phyloP scores from a whole-genome alignment of 1,139 yeast species.

The Hemisphaericaspora xylanilytica region DNA sequence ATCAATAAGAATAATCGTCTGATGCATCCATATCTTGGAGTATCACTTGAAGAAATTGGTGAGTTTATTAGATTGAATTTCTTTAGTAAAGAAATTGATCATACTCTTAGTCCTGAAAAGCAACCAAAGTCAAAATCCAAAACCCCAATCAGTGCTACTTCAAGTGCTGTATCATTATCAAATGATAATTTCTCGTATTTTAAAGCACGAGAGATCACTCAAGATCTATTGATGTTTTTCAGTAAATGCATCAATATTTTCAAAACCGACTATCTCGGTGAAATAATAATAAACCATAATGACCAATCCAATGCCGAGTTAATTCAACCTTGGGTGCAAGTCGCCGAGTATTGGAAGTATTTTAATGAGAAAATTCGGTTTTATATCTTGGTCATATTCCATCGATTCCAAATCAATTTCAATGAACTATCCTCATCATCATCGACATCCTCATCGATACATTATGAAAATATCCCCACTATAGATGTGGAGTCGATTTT shows the following conservation, averaged over 20 bases:
- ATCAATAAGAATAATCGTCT: not conserved
- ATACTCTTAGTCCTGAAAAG: not conserved
- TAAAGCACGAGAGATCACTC: slow-evolving; percentile 29
- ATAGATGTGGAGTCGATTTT: slow-evolving; percentile 32
- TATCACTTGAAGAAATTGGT: slow-evolving; percentile 31
- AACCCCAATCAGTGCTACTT: not conserved
- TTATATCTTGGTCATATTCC: slow-evolving; percentile 28
- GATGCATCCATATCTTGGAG: slow-evolving; percentile 23
- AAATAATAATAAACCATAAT: no score
- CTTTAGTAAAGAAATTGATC: slow-evolving; percentile 2
- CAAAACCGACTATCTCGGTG: slow-evolving; percentile 20
- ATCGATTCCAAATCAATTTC: slow-evolving; percentile 27
- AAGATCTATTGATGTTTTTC: slow-evolving; percentile 29
- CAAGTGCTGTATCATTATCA: not conserved
- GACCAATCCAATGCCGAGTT: slow-evolving; percentile 3
- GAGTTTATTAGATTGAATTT: slow-evolving; percentile 27
- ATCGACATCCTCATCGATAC: not conserved
- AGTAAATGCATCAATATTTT: slow-evolving; percentile 23
- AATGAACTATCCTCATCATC: slow-evolving; percentile 18
- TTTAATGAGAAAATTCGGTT: slow-evolving; percentile 33
- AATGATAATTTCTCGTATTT: slow-evolving; percentile 27
- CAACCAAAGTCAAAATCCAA: slow-evolving; percentile 1
- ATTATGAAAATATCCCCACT: slow-evolving; percentile 7
- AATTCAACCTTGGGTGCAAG: slow-evolving; percentile 20
- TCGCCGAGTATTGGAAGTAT: slow-evolving; percentile 29